A percentile compares a stretch with the other conserved stretches of the same genome.
Evolutionary conservation across 768 basidiomycete genomes (phyloP).

Genomic region (Russula brevipes): DNA sequence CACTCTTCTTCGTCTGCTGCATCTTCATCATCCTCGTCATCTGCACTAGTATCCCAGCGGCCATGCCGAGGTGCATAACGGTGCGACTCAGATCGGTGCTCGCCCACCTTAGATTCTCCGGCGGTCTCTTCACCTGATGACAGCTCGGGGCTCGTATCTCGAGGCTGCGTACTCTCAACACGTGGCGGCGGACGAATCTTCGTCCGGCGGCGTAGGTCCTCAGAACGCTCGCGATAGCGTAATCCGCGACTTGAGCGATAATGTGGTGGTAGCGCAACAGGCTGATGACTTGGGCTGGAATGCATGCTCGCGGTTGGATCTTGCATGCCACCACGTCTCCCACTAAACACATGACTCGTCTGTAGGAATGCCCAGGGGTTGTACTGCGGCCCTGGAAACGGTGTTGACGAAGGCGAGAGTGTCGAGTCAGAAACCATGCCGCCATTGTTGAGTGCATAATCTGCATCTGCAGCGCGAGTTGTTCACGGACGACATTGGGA

Average conservation of each 20-base stretch:
- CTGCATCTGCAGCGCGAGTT: constrained; percentile 72
- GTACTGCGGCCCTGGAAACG: constrained; percentile 59
- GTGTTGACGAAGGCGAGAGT: constrained; percentile 70
- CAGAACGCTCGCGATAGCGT: constrained; percentile 42
- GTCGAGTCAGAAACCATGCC: constrained; percentile 63
- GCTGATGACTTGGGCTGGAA: constrained; percentile 68
- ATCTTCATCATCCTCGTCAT: constrained; percentile 33
- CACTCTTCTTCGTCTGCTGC: constrained; percentile 32
- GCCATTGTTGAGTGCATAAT: constrained; percentile 70
- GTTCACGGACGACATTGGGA: constrained; percentile 54
- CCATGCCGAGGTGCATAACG: constrained; percentile 18
- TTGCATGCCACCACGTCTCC: constrained; percentile 29
- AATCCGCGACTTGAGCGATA: constrained; percentile 42
- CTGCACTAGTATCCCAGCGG: constrained; percentile 39
- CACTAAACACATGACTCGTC: constrained; percentile 21
- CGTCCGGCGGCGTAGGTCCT: constrained; percentile 31
- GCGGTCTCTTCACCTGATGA: constrained; percentile 77
- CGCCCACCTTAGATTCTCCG: constrained; percentile 46
- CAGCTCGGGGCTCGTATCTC: constrained; percentile 75
- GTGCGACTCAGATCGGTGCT: constrained; percentile 26
- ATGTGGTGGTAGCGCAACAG: constrained; percentile 49
- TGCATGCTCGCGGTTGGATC: constrained; percentile 54
- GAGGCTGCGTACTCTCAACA: constrained; percentile 77
- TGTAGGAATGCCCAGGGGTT: constrained; percentile 73
- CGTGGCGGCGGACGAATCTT: constrained; percentile 64